A percentile compares a stretch with the other conserved stretches of the same genome.
phyloP scores from a whole-genome alignment of 495 filamentous ascomycete species.

The Cercophora samala region DNA sequence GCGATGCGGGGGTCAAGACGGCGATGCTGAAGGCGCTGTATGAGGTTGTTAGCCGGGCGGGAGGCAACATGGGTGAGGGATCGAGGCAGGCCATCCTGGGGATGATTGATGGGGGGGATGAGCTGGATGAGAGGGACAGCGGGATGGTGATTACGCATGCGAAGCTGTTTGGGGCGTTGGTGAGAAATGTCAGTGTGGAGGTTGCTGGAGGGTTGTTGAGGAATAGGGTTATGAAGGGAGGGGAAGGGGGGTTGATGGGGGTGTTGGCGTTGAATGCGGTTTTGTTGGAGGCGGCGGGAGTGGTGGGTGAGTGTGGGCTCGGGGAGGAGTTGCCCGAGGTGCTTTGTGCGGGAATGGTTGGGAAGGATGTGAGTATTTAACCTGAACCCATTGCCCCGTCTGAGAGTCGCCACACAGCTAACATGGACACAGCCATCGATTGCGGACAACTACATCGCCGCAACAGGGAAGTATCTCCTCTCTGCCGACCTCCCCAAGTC shows the following conservation, averaged over 20 bases:
- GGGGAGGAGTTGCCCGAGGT: slow-evolving; percentile 65
- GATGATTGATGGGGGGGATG: slow-evolving; percentile 66
- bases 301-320: slow-evolving; percentile 61
- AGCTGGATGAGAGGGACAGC: slow-evolving; percentile 68
- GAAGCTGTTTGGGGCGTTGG: slow-evolving; percentile 78
- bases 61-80: slow-evolving; percentile 86
- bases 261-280: slow-evolving; percentile 86
- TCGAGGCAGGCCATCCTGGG: slow-evolving; percentile 77
- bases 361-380: slow-evolving; percentile 67
- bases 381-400: too few relatives aligned
- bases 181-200: slow-evolving; percentile 72
- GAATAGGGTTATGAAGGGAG: slow-evolving; percentile 67
- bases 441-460: slow-evolving; percentile 84
- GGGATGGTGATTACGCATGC: slow-evolving; percentile 84
- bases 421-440: slow-evolving; percentile 60
- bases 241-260: slow-evolving; percentile 61
- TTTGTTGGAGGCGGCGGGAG: slow-evolving; percentile 69
- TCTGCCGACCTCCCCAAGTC: slow-evolving; percentile 52
- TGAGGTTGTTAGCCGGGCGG: slow-evolving; percentile 93
- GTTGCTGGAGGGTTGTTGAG: slow-evolving; percentile 68
- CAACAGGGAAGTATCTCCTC: slow-evolving; percentile 92
- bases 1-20: slow-evolving; percentile 82
- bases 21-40: slow-evolving; percentile 97
- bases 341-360: slow-evolving; percentile 75
- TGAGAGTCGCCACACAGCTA: too few relatives aligned